Percentiles rank a stretch among this genome's conserved stretches.
phyloP scores from a whole-genome alignment of 2,329 filamentous ascomycete species.

The Sporothrix phasma region DNA sequence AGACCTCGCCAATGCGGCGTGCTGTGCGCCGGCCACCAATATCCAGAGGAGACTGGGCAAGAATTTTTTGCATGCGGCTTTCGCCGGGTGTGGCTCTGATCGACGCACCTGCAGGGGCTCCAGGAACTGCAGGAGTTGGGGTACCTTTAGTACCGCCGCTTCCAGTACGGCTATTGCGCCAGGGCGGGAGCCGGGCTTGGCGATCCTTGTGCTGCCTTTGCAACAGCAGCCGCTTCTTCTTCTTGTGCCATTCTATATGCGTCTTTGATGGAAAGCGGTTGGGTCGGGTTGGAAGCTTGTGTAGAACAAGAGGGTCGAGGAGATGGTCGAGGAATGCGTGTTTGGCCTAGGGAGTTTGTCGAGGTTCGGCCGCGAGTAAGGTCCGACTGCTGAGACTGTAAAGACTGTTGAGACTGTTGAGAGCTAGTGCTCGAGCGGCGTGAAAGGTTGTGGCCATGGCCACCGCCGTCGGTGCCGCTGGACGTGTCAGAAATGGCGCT shows the following conservation, averaged over 20 bases:
- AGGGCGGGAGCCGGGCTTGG: conserved; percentile 41
- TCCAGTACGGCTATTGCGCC: conserved; percentile 29
- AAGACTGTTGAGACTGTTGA: conserved; percentile 17
- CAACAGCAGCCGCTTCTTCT: conserved; percentile 23
- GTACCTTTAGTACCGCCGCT: conserved; percentile 12
- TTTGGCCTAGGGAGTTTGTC: conserved; percentile 8
- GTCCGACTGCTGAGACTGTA: conserved; percentile 21
- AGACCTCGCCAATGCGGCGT: conserved; percentile 16
- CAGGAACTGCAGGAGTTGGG: conserved; percentile 16
- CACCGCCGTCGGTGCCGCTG: conserved; percentile 1
- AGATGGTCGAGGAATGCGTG: conserved; percentile 26
- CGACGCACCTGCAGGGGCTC: background rate
- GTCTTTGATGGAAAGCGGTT: conserved; percentile 33
- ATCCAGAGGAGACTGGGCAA: conserved; percentile 21
- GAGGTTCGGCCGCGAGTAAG: conserved; percentile 10
- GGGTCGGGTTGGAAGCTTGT: conserved; percentile 18
- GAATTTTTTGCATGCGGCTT: conserved; percentile 19
- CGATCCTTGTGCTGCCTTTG: conserved; percentile 27
- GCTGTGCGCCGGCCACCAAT: conserved; percentile 19
- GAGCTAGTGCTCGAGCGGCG: conserved; percentile 22
- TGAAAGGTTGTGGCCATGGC: background rate
- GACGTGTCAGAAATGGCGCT: conserved; percentile 14
- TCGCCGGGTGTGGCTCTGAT: conserved; percentile 7
- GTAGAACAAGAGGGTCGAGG: conserved; percentile 17
- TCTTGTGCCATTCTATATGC: conserved; percentile 32